Conservation (phyloP, 768 basidiomycete species). For the Russula earlei region DNA sequence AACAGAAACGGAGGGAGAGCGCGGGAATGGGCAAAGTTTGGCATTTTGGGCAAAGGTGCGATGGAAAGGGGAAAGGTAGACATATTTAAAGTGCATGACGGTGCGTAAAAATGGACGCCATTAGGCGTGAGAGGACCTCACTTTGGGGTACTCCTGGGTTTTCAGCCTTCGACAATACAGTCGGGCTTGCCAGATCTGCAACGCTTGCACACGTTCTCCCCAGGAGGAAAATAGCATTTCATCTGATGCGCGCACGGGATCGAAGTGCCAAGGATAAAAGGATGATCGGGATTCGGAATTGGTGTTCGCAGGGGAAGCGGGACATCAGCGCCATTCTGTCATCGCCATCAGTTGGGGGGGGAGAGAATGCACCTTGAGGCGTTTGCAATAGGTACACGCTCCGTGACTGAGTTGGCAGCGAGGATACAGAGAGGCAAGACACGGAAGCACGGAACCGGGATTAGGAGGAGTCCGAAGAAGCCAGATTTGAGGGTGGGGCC, state of each 20-base stretch:
- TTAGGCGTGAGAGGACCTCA: constrained; percentile 38
- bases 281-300: constrained; percentile 2
- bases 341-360: not conserved
- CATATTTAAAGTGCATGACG: constrained; percentile 24
- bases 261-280: not conserved
- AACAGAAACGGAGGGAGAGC: not conserved
- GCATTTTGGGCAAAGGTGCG: not conserved
- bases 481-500: not conserved
- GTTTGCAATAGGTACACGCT: constrained; percentile 81
- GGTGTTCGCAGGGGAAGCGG: not conserved
- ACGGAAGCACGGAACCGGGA: constrained; percentile 7
- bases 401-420: constrained; percentile 44
- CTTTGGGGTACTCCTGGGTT: constrained; percentile 73
- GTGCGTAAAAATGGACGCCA: not conserved
- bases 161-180: constrained; percentile 78
- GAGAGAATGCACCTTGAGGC: constrained; percentile 58
- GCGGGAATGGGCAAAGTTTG: not conserved
- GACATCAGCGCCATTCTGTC: not conserved
- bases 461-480: not conserved
- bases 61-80: constrained; percentile 27
- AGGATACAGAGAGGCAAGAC: not conserved
- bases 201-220: constrained; percentile 68
- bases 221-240: constrained; percentile 75
- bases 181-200: constrained; percentile 64
- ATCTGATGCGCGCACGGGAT: constrained; percentile 41